Base-by-base conservation (phyloP, 805 yeast species). In the Torulaspora microellipsoides region DNA sequence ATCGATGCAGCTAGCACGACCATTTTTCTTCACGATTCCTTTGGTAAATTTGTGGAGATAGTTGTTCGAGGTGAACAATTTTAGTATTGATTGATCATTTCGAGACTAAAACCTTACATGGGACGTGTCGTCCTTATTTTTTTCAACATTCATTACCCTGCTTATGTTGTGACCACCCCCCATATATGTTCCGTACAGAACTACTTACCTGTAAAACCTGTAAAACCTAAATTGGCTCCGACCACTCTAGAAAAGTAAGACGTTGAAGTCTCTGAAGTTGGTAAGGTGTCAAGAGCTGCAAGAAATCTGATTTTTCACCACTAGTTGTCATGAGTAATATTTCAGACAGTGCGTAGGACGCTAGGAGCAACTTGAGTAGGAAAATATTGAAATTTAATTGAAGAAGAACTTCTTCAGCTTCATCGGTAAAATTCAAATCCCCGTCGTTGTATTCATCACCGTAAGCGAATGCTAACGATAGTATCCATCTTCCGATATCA, bases 1-100 rank as follows among this genome's bases (percentile, higher is more conserved):
- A 93, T 85, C 34, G 96, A 85, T 37, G 96, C 97, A 42, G 99
- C 96, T 62, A 91, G 73, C 41, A 85, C 88, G 49, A 79, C 90
- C 95, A 72, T 72, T 29, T 36, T 28, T 25, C 15, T 20, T 20
- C 25, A 3, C 25, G 25, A 7, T 20, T 20, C 25, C 25, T 20
- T 8, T 20, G 25, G 7, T 4, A 2, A 20, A 20, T 20, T 20
- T 7, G 7, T 20, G 8, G 7, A 20, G 25, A 8, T 20, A 7
- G 7, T 6, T 20, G 25, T 20, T 20, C 25, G 25, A 20, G 8
- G 25, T 20, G 8, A 7, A 20, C 25, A 20, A 20, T 5, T 20
- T 8, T 20, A 4, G 8, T 20, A 7, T 8, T 20, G 25, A 20
- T 20, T 20, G 25, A 20, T 20, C 25, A 20, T 7, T 20, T 20